phyloP scores from a whole-genome alignment of 371 early-diverging fungal species.

The Phascolomyces articulosus region DNA sequence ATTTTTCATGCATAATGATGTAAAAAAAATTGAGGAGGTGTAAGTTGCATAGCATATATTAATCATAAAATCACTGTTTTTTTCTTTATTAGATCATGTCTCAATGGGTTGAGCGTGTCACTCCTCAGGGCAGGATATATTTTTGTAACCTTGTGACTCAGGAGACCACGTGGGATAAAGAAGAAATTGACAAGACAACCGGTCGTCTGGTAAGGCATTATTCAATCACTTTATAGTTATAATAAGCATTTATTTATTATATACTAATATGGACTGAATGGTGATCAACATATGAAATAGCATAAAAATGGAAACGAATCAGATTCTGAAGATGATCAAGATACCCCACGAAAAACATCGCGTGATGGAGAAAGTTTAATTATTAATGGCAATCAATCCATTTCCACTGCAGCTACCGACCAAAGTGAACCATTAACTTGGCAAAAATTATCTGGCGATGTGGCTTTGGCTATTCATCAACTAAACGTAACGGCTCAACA shows the following conservation, averaged over 20 bases:
- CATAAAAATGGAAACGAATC: conserved; percentile 32
- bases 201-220: conserved; percentile 44
- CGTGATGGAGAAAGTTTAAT: conserved; percentile 4
- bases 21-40: too few species aligned
- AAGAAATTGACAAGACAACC: conserved; percentile 44
- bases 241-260: too few species aligned
- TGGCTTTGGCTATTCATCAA: conserved; percentile 64
- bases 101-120: conserved; percentile 63
- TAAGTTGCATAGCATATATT: too few species aligned
- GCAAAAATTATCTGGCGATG: conserved; percentile 63
- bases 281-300: too few species aligned
- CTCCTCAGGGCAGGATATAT: conserved; percentile 71
- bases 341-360: conserved; percentile 6
- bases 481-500: conserved; percentile 68
- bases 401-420: conserved; percentile 4
- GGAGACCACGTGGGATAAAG: conserved; percentile 71
- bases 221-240: too few species aligned
- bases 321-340: conserved; percentile 52
- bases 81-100: conserved; percentile 34
- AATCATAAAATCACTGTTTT: too few species aligned
- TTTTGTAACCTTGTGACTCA: conserved; percentile 83
- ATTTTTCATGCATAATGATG: background rate
- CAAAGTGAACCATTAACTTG: conserved; percentile 37
- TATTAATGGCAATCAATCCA: conserved; percentile 1
- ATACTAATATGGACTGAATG: too few species aligned